Evolutionary conservation across 129 eudicot species (phyloP).

Genomic region (Flaveria robusta): DNA sequence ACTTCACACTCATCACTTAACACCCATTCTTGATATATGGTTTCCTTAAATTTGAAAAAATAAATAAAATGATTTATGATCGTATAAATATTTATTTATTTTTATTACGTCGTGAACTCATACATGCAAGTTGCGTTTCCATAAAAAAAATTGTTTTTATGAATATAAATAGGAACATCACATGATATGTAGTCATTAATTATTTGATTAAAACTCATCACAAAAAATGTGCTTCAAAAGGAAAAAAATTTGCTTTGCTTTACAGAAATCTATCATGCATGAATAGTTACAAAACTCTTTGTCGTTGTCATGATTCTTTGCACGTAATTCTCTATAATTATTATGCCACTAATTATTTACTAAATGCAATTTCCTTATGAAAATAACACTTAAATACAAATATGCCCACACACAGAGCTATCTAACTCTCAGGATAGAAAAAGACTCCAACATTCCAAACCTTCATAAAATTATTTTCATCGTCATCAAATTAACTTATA

Average conservation of each 20-base stretch:
- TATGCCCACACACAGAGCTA: conserved; percentile 41
- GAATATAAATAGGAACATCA: neutral
- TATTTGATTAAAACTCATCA: neutral
- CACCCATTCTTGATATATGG: neutral
- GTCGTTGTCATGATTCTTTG: conserved; percentile 27
- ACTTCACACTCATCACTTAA: neutral
- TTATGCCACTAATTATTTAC: conserved; percentile 20
- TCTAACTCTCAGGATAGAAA: conserved; percentile 31
- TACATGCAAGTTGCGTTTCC: too few species aligned
- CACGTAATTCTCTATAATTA: conserved; percentile 16
- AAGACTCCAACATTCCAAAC: conserved; percentile 24
- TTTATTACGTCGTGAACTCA: too few species aligned
- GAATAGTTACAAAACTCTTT: neutral
- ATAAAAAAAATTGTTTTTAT: neutral
- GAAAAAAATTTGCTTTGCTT: neutral
- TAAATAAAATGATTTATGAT: neutral
- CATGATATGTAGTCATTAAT: neutral
- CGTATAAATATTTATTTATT: too few species aligned
- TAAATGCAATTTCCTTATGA: conserved; percentile 2
- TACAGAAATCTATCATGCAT: neutral
- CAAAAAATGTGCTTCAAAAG: neutral
- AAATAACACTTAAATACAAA: neutral
- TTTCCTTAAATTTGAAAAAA: too few species aligned
- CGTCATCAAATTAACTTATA: conserved; percentile 2
- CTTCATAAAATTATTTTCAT: conserved; percentile 4